Conservation (phyloP, 2,329 filamentous ascomycete genomes). For the Gyromitra esculenta region DNA sequence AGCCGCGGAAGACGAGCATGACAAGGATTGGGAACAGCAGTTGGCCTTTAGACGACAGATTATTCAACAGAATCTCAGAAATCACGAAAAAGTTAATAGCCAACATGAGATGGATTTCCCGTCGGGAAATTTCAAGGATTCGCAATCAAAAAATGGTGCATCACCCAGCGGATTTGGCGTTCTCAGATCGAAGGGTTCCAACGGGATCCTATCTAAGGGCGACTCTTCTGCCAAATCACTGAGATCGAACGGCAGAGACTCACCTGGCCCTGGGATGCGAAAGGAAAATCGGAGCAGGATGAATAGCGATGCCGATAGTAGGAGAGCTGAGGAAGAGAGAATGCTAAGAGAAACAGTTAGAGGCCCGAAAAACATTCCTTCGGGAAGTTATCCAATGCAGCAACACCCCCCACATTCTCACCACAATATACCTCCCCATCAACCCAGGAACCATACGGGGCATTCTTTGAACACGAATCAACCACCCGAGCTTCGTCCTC, state of each 20-base stretch:
- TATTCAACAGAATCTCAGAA: conserved; percentile 54
- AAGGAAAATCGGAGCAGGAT: conserved; percentile 45
- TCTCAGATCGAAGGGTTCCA: conserved; percentile 53
- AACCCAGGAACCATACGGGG: conserved; percentile 23
- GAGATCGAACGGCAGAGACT: conserved; percentile 40
- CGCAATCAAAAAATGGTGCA: conserved; percentile 35
- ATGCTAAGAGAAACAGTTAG: conserved; percentile 51
- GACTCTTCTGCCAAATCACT: conserved; percentile 35
- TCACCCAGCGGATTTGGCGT: conserved; percentile 42
- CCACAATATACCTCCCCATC: conserved; percentile 38
- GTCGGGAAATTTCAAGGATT: conserved; percentile 36
- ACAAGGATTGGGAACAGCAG: conserved; percentile 55
- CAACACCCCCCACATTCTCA: conserved; percentile 43
- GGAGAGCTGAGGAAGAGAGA: conserved; percentile 48
- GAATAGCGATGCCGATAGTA: conserved; percentile 36
- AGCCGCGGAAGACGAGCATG: conserved; percentile 47
- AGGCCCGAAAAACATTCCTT: conserved; percentile 51
- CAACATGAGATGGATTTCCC: conserved; percentile 52
- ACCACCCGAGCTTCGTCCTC: conserved; percentile 19
- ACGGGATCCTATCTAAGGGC: conserved; percentile 48
- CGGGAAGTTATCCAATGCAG: conserved; percentile 37
- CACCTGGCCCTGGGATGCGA: conserved; percentile 40
- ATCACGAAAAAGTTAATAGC: conserved; percentile 54
- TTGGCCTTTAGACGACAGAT: conserved; percentile 54
- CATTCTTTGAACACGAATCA: conserved; percentile 42